Conservation (phyloP, 768 basidiomycete genomes). For the Russula lepida region DNA sequence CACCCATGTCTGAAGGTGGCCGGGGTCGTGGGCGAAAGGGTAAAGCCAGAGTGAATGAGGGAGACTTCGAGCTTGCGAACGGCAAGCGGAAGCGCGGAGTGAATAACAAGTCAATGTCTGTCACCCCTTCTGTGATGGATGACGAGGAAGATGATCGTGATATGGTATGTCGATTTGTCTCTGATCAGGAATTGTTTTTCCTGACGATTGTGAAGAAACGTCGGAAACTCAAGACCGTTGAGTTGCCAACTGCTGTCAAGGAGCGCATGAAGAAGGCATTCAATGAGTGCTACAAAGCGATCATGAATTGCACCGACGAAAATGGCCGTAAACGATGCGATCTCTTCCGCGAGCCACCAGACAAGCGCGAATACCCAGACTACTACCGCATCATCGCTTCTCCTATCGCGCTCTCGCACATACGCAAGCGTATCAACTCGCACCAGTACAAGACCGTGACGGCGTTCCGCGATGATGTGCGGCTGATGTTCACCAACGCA, state of each 20-base stretch:
- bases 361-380: conserved; percentile 81
- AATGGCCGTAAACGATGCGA: conserved; percentile 76
- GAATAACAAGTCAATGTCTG: conserved; percentile 61
- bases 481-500: conserved; percentile 90
- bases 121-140: conserved; percentile 62
- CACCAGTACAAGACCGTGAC: conserved; percentile 67
- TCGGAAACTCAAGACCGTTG: conserved; percentile 62
- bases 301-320: conserved; percentile 61
- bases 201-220: conserved; percentile 54
- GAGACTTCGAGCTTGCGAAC: conserved; percentile 30
- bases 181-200: background rate
- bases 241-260: conserved; percentile 48
- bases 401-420: conserved; percentile 82
- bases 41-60: conserved; percentile 46
- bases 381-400: conserved; percentile 84
- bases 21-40: conserved; percentile 44
- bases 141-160: conserved; percentile 77
- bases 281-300: conserved; percentile 65
- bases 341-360: conserved; percentile 82
- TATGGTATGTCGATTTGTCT: conserved; percentile 36
- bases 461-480: conserved; percentile 71
- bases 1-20: conserved; percentile 55
- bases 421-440: conserved; percentile 66
- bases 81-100: conserved; percentile 66
- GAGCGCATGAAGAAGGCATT: conserved; percentile 83